phyloP scores from a whole-genome alignment of 148 eudicot species.

The Nepenthes gracilis region DNA sequence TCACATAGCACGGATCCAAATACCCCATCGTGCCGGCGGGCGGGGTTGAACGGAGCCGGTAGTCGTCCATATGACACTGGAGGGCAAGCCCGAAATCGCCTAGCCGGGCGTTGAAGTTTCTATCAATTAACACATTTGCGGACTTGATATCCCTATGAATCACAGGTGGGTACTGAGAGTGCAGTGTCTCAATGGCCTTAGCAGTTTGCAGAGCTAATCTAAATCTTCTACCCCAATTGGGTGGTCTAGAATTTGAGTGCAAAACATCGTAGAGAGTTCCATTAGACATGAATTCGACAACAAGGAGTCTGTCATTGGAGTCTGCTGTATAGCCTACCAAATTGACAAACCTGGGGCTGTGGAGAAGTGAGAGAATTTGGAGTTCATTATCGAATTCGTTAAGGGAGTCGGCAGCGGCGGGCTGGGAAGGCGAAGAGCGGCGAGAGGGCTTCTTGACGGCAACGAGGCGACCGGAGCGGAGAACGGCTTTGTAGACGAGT shows the following conservation, averaged over 20 bases:
- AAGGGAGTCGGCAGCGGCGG: conserved; percentile 1
- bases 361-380: conserved; percentile 49
- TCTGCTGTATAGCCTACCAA: conserved; percentile 45
- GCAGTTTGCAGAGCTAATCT: conserved; percentile 59
- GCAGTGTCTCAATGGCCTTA: conserved; percentile 54
- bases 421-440: conserved; percentile 1
- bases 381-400: conserved; percentile 72
- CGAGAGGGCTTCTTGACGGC: conserved; percentile 75
- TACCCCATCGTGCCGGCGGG: conserved; percentile 96
- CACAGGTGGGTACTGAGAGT: conserved; percentile 63
- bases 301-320: conserved; percentile 39
- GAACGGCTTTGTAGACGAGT: conserved; percentile 73
- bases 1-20: conserved; percentile 78
- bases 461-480: conserved; percentile 53
- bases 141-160: conserved; percentile 90
- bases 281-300: conserved; percentile 83
- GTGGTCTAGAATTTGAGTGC: conserved; percentile 40
- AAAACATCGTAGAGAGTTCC: conserved; percentile 72
- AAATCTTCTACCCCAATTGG: conserved; percentile 50
- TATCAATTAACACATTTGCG: conserved; percentile 73
- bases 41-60: conserved; percentile 52
- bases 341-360: conserved; percentile 70
- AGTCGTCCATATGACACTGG: conserved; percentile 45
- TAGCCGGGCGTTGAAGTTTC: conserved; percentile 45
- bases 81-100: conserved; percentile 85